Base-by-base conservation (phyloP, 257 asterid species). In the Lithospermum erythrorhizon region DNA sequence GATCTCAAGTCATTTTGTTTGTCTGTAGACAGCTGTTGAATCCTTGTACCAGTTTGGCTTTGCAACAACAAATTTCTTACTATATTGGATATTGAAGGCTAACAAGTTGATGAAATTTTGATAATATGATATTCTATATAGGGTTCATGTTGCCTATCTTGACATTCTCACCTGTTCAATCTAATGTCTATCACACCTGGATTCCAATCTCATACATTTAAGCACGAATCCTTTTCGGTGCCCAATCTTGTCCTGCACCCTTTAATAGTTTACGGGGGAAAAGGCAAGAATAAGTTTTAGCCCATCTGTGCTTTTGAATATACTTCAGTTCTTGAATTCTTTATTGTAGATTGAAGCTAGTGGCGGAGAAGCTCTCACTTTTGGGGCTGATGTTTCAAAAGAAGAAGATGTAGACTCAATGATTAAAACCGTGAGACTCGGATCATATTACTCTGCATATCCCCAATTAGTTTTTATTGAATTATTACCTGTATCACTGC, bases 341-440 rank as follows among this genome's bases (percentile, higher is more conserved):
- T 32, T 54, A 22, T 54, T 73, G 79, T 84, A 91, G 97, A 86
- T 93, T 55, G 95, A 84, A 83, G 86, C 82, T 9, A 53, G 74
- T 61, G 96, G 98, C 59, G 96, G 96, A 52, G 86, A 86, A 79
- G 95, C 95, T 64, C 72, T 91, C 67, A 70, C 87, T 61, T 91
- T 84, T 66, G 95, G 96, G 51, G 96, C 95, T 74, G 95, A 91
- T 77, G 98, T 91, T 70, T 88, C 95, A 18, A 91, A 91, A 77
- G 98, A 88, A 86, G 86, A 85, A 61, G 98, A 84, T 63, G 98
- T 88, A 61, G 83, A 81, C 32, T 71, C 95, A 29, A 91, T 91
- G 98, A 84, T 88, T 53, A 91, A 88, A 80, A 79, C 98, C 57
- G 98, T 86, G 74, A 75, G 77, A 21, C 21, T 2, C 47, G 60